phyloP scores from a whole-genome alignment of 2,329 filamentous ascomycete genomes.

The Pseudohalonectria lignicola region DNA sequence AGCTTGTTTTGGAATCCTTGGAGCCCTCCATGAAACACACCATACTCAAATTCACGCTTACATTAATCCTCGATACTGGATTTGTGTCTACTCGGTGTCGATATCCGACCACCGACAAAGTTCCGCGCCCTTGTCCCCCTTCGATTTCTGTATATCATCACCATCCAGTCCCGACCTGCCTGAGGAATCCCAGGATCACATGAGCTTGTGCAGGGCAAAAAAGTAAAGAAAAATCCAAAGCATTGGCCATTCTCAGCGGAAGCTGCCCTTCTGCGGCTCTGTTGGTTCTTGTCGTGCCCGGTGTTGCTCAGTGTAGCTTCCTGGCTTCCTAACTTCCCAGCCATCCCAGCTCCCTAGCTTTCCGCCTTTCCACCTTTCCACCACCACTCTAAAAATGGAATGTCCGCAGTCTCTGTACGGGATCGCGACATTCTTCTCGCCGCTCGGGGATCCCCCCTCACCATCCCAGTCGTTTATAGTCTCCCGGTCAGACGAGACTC shows the following conservation, averaged over 20 bases:
- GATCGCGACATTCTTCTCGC: neutral
- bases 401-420: neutral
- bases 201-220: too few species aligned
- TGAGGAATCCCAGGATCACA: too few species aligned
- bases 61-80: neutral
- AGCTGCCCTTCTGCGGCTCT: neutral
- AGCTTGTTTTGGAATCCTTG: too few species aligned
- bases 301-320: too few species aligned
- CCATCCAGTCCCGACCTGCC: too few species aligned
- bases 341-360: neutral
- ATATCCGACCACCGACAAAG: too few species aligned
- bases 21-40: neutral
- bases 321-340: neutral
- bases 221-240: neutral
- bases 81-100: too few species aligned
- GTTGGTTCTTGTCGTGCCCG: too few species aligned
- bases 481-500: neutral
- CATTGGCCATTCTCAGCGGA: neutral
- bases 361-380: too few species aligned
- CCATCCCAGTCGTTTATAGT: neutral
- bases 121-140: neutral
- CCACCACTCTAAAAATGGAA: neutral
- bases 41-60: neutral
- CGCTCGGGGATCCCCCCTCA: neutral
- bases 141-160: neutral